Percentiles rank a stretch among this genome's conserved stretches.
phyloP scores from a whole-genome alignment of 2,329 filamentous ascomycete species.

The Rhinocladiella mackenziei region DNA sequence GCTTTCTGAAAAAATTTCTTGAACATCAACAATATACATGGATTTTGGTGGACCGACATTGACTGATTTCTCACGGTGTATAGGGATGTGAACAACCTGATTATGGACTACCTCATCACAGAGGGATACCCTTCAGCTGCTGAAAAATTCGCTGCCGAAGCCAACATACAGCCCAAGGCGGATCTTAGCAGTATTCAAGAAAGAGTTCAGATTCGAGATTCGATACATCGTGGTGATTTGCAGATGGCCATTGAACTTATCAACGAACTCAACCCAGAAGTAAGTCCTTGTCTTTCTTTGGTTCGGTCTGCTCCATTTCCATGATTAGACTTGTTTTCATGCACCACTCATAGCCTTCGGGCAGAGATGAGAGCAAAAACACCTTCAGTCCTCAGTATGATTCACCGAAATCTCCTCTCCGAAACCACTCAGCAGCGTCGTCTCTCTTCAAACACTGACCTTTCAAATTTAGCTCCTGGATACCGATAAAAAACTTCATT shows the following conservation, averaged over 20 bases:
- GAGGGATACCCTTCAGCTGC: constrained; percentile 93
- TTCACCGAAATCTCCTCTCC: constrained; percentile 36
- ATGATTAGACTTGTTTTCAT: constrained; percentile 99
- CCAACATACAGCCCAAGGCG: constrained; percentile 73
- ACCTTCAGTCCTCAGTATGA: constrained; percentile 87
- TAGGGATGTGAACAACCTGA: constrained; percentile 91
- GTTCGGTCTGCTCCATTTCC: constrained; percentile 42
- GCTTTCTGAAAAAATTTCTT: constrained; percentile 56
- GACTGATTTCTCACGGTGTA: constrained; percentile 30
- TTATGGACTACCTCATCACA: constrained; percentile 94
- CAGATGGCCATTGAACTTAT: constrained; percentile 78
- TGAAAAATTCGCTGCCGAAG: constrained; percentile 88
- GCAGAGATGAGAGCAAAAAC: constrained; percentile 84
- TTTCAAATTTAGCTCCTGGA: constrained; percentile 81
- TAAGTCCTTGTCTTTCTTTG: constrained; percentile 48
- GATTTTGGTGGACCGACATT: neutral
- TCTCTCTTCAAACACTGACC: constrained; percentile 8
- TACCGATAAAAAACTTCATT: constrained; percentile 75
- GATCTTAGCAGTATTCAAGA: constrained; percentile 69
- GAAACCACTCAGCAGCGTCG: constrained; percentile 14
- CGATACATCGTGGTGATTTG: constrained; percentile 81
- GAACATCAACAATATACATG: constrained; percentile 1
- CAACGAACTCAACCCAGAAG: constrained; percentile 87
- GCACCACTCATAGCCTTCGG: constrained; percentile 98
- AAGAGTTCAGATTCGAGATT: constrained; percentile 76